Base-by-base conservation (phyloP, 2,329 filamentous ascomycete genomes). In the Colletotrichum sp. region DNA sequence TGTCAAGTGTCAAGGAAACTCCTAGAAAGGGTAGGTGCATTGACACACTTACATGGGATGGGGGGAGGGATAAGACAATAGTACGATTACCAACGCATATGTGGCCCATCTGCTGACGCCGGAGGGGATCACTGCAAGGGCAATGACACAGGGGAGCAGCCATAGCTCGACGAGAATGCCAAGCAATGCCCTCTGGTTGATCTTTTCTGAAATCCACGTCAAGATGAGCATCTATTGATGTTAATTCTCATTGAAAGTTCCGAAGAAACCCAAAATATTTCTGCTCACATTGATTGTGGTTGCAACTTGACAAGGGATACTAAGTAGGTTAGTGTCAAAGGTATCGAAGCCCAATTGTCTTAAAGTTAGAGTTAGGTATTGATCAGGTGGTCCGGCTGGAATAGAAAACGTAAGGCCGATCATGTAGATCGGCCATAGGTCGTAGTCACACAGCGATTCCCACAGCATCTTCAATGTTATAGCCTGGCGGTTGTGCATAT, bases 371-470 rank as follows among this genome's bases (percentile, higher is more conserved):
- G 80, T 79, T 8, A 81, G 70, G 61, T 81, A 79, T 30, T 80
- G 75, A 65, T 79, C 75, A 5, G 78, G 76, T 12, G 79, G 78
- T 2, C 75, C 74, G 16, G 78, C 73, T 5, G 77, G 79, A 38
- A 80, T 80, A 36, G 76, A 77, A 68, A 89, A 90, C 4, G 84
- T 81, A 6, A 89, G 79, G 6, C 88, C 88, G 60, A 89, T 82
- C n/a, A 87, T 74, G 78, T 90, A 91, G 18, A 90, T 80, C 0
- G 88, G 89, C 89, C 88, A 92, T 66, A 92, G 82, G 70, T 91
- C 88, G 67, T 88, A 91, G 77, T 92, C 90, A 4, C 82, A 83
- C 3, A 90, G 79, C 4, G 87, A 85, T 7, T 86, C 80, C 86
- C 87, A 89, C 5, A 91, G 84, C 32, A 83, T 80, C 15, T 80